Evolutionary conservation across 2,329 filamentous ascomycete species (phyloP).

Genomic region (Thyridium curvatum): DNA sequence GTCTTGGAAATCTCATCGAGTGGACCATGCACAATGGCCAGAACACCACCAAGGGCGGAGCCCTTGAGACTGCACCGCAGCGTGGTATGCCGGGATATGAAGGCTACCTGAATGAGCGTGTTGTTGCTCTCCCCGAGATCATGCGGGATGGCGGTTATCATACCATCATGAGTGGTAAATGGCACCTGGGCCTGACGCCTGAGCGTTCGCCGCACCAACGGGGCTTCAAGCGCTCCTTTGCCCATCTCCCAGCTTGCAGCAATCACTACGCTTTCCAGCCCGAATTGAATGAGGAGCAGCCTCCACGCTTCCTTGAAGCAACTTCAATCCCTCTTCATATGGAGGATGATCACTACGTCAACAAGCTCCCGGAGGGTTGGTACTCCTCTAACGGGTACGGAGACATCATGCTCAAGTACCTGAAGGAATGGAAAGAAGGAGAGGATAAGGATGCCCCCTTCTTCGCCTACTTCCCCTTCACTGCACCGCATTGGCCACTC

Average conservation of each 20-base stretch:
- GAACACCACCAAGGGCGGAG: too few species aligned
- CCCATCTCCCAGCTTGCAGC: constrained; percentile 53
- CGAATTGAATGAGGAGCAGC: constrained; percentile 20
- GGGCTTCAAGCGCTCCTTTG: constrained; percentile 54
- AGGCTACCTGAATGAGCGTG: constrained; percentile 54
- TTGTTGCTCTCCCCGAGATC: constrained; percentile 51
- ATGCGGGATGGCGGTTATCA: constrained; percentile 52
- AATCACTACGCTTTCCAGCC: constrained; percentile 49
- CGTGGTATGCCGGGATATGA: constrained; percentile 46
- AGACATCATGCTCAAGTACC: constrained; percentile 43
- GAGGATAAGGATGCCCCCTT: constrained; percentile 27
- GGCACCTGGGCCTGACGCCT: constrained; percentile 51
- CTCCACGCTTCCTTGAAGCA: constrained; percentile 31
- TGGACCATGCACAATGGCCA: constrained; percentile 13
- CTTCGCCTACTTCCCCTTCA: constrained; percentile 55
- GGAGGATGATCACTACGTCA: constrained; percentile 28
- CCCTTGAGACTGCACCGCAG: too few species aligned
- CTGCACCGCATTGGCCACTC: constrained; percentile 57
- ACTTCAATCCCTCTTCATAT: constrained; percentile 30
- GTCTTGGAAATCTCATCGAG: constrained; percentile 51
- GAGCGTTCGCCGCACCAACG: constrained; percentile 35
- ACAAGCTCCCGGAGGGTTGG: constrained; percentile 41
- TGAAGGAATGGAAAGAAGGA: constrained; percentile 33
- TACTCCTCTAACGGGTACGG: constrained; percentile 48
- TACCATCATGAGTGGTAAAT: constrained; percentile 56